phyloP scores from a whole-genome alignment of 306 rosid species.

The Ormosia semicastrata region DNA sequence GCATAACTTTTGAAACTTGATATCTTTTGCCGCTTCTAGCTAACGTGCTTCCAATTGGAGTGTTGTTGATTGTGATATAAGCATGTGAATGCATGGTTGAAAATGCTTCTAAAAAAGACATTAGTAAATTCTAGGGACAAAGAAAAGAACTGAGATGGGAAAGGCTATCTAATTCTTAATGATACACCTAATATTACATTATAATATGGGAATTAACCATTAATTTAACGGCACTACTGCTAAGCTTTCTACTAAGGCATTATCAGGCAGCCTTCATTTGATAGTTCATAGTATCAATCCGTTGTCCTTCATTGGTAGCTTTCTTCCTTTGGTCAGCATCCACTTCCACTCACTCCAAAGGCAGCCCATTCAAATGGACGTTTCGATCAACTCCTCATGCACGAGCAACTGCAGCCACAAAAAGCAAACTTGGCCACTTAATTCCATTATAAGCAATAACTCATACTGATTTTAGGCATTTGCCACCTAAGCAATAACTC shows the following conservation, averaged over 20 bases:
- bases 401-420: not conserved
- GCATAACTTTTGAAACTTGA: not conserved
- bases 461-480: not conserved
- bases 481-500: not conserved
- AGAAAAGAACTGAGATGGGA: not conserved
- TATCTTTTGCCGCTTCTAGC: not conserved
- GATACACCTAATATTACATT: not conserved
- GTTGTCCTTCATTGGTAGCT: not conserved
- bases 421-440: slow-evolving; percentile 10
- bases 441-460: not conserved
- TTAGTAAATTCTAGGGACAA: not conserved
- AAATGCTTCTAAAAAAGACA: not conserved
- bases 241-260: not conserved
- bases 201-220: not conserved
- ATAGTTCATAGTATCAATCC: not conserved
- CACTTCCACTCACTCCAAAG: slow-evolving; percentile 19
- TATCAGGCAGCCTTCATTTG: not conserved
- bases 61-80: not conserved
- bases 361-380: not conserved
- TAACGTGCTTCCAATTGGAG: not conserved
- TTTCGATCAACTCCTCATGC: not conserved
- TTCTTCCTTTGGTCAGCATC: not conserved
- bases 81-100: not conserved
- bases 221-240: not conserved
- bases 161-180: not conserved